These are phyloP conservation scores for Trichosporon sp. DNA, from an alignment of 1,284 basidiomycete species.

Conservation along the genomic window DNA sequence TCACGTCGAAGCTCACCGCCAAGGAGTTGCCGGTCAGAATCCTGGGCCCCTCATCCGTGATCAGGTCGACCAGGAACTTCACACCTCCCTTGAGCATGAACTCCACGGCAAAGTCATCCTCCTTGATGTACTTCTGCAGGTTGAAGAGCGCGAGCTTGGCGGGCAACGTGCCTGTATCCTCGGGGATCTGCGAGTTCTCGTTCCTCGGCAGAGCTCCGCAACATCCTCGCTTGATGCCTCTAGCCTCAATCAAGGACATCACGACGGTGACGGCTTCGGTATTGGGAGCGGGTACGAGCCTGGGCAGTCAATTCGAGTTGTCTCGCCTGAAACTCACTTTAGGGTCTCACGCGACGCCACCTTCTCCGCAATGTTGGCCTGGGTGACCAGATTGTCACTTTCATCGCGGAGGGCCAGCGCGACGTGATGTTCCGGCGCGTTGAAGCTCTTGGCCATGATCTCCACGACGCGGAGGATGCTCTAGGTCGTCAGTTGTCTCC, in stretches of 20 bases:
- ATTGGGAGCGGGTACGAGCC: conserved; percentile 40
- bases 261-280: conserved; percentile 42
- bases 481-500: conserved; percentile 19
- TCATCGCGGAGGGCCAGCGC: conserved; percentile 84
- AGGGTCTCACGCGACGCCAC: conserved; percentile 72
- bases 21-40: conserved; percentile 67
- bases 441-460: conserved; percentile 54
- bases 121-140: conserved; percentile 81
- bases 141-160: conserved; percentile 57
- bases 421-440: conserved; percentile 73
- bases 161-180: conserved; percentile 36
- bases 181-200: conserved; percentile 11
- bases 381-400: conserved; percentile 81
- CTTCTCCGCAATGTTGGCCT: conserved; percentile 74
- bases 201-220: conserved; percentile 1
- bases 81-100: conserved; percentile 74
- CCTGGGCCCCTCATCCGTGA: conserved; percentile 53
- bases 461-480: conserved; percentile 43
- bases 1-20: conserved; percentile 55
- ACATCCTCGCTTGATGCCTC: conserved; percentile 8
- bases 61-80: conserved; percentile 66
- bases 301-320: conserved; percentile 11
- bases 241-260: conserved; percentile 29
- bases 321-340: conserved; percentile 57
- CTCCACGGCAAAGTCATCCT: conserved; percentile 79